Conservation (phyloP, 108 stramenopile species). For the Schizochytrium sp. region DNA sequence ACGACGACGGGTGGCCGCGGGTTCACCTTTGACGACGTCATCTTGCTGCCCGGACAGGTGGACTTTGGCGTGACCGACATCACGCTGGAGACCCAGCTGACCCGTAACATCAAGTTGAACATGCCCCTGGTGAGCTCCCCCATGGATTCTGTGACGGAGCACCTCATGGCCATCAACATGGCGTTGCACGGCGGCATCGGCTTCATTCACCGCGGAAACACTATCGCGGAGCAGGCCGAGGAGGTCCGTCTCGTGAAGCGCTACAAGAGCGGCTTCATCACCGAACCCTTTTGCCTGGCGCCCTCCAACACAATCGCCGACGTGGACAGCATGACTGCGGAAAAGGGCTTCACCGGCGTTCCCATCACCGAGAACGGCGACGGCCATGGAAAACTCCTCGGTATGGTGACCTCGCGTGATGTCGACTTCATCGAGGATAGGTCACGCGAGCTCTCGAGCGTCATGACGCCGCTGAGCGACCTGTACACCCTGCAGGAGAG, state of each 20-base stretch:
- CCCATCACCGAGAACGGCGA: conserved; percentile 94
- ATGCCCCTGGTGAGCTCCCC: conserved; percentile 70
- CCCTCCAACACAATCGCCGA: conserved; percentile 13
- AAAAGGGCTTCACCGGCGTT: conserved; percentile 81
- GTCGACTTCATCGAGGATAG: conserved; percentile 84
- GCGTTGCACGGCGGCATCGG: conserved; percentile 98
- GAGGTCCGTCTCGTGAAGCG: conserved; percentile 80
- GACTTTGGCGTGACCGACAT: conserved; percentile 80
- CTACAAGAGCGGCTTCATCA: conserved; percentile 99
- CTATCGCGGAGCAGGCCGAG: conserved; percentile 77
- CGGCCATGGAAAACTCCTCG: conserved; percentile 84
- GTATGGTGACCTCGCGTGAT: conserved; percentile 96
- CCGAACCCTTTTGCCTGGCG: conserved; percentile 85
- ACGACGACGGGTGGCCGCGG: conserved; percentile 26
- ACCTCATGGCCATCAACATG: conserved; percentile 95
- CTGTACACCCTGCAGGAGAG: conserved; percentile 82
- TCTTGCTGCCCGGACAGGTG: conserved; percentile 94
- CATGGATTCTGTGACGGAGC: conserved; percentile 32
- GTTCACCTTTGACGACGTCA: conserved; percentile 96
- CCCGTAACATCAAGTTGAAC: conserved; percentile 64
- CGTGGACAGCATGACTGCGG: conserved; percentile 11
- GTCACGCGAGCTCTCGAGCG: conserved; percentile 59
- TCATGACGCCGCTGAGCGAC: conserved; percentile 71
- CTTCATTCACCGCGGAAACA: conserved; percentile 96
- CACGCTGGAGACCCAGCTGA: conserved; percentile 64